A percentile compares a stretch with the other conserved stretches of the same genome.
Evolutionary conservation across 1,139 yeast genomes (phyloP).

Genomic region (Blastobotrys persicus): DNA sequence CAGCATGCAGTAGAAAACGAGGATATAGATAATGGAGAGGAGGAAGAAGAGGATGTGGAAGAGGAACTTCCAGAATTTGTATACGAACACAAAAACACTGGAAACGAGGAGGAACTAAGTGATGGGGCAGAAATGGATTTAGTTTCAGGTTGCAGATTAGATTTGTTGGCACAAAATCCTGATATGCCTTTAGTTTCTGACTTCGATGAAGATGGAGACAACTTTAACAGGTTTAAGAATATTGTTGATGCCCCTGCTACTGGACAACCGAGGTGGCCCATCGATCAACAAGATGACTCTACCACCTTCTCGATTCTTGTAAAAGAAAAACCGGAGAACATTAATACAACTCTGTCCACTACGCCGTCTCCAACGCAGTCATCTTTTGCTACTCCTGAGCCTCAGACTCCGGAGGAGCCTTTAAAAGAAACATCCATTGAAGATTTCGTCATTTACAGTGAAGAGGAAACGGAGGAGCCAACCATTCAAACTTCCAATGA

Average conservation of each 20-base stretch:
- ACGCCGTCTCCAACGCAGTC: neutral
- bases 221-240: neutral
- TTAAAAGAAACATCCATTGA: constrained; percentile 18
- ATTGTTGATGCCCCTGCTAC: neutral
- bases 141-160: constrained; percentile 7
- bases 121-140: constrained; percentile 5
- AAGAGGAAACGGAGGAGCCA: constrained; percentile 18
- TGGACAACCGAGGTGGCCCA: constrained; percentile 28
- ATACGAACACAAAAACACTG: constrained; percentile 25
- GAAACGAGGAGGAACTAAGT: constrained; percentile 17
- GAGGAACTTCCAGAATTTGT: constrained; percentile 26
- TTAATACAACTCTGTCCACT: neutral
- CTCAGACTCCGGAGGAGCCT: constrained; percentile 4
- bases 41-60: constrained; percentile 17
- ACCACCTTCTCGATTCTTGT: constrained; percentile 30
- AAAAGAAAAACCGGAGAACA: constrained; percentile 8
- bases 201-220: constrained; percentile 5
- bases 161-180: constrained; percentile 6
- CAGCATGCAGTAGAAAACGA: neutral
- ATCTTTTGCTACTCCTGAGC: constrained; percentile 1
- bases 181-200: neutral
- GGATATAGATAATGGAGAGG: constrained; percentile 11
- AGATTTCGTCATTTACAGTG: constrained; percentile 27
- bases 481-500: constrained; percentile 12
- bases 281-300: constrained; percentile 30